Evolutionary conservation across 805 yeast species (phyloP).

Genomic region (Komagataella pseudopastoris): DNA sequence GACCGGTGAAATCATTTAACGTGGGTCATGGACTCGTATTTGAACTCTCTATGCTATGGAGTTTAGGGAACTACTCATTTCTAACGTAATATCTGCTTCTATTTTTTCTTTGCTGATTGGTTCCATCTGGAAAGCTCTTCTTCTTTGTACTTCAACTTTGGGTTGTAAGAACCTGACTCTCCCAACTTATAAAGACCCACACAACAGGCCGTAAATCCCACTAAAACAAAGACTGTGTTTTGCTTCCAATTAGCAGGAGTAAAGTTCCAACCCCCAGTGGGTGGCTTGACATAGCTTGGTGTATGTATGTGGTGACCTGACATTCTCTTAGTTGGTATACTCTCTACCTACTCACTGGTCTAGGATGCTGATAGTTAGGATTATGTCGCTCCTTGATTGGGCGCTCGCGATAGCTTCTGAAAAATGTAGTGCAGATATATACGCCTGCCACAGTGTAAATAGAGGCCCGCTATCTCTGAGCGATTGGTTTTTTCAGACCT

Average conservation of each 20-base stretch:
- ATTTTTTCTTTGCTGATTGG: slow-evolving; percentile 26
- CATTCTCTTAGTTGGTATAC: not conserved
- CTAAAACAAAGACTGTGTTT: slow-evolving; percentile 26
- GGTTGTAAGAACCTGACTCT: slow-evolving; percentile 20
- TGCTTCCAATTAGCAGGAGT: slow-evolving; percentile 35
- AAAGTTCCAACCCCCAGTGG: slow-evolving; percentile 45
- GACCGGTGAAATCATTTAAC: not conserved
- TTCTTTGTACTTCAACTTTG: slow-evolving; percentile 21
- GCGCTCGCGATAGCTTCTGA: not conserved
- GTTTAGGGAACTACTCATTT: not conserved
- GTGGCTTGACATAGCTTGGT: slow-evolving; percentile 21
- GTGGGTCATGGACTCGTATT: not conserved
- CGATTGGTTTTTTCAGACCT: not conserved
- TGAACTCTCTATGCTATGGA: not conserved
- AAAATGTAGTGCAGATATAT: not conserved
- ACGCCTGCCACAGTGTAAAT: not conserved
- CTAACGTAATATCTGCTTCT: not conserved
- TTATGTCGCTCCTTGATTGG: not conserved
- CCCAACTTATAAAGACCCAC: slow-evolving; percentile 22
- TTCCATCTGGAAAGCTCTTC: slow-evolving; percentile 31
- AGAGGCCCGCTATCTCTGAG: not conserved
- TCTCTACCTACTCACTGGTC: not conserved
- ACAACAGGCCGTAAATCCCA: slow-evolving; percentile 21
- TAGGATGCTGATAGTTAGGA: not conserved
- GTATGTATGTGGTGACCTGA: slow-evolving; percentile 1